Conservation (phyloP, 2,329 filamentous ascomycete species). For the Fusarium concolor region DNA sequence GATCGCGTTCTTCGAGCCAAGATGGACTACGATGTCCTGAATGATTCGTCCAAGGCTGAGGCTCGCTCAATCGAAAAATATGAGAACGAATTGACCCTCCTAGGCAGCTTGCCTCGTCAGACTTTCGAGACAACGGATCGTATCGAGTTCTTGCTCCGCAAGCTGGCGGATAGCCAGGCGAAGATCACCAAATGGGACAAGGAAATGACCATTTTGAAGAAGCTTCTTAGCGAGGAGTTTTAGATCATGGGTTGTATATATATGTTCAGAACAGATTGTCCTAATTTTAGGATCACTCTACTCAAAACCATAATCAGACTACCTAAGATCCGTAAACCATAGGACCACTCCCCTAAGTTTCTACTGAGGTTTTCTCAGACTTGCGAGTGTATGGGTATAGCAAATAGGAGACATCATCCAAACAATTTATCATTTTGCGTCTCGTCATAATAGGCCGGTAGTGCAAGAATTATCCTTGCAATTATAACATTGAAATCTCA, state of each 20-base stretch:
- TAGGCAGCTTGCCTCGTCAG: slow-evolving; percentile 78
- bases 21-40: slow-evolving; percentile 77
- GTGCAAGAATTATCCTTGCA: not conserved
- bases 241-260: slow-evolving; percentile 51
- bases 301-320: not conserved
- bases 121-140: slow-evolving; percentile 75
- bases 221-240: slow-evolving; percentile 60
- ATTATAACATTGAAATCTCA: slow-evolving; percentile 19
- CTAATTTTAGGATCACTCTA: not conserved
- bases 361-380: not conserved
- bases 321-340: not conserved
- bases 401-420: not conserved
- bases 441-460: not conserved
- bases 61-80: slow-evolving; percentile 79
- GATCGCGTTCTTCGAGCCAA: slow-evolving; percentile 80
- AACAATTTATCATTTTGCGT: not conserved
- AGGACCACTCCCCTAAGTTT: not conserved
- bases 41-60: slow-evolving; percentile 77
- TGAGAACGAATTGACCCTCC: slow-evolving; percentile 78
- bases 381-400: too few relatives aligned
- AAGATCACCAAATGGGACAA: slow-evolving; percentile 80
- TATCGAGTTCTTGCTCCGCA: slow-evolving; percentile 77
- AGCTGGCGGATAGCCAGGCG: slow-evolving; percentile 77
- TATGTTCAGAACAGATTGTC: not conserved
- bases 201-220: slow-evolving; percentile 78